Conservation (phyloP, 2,329 filamentous ascomycete genomes). For the Xylariaceae sp. region DNA sequence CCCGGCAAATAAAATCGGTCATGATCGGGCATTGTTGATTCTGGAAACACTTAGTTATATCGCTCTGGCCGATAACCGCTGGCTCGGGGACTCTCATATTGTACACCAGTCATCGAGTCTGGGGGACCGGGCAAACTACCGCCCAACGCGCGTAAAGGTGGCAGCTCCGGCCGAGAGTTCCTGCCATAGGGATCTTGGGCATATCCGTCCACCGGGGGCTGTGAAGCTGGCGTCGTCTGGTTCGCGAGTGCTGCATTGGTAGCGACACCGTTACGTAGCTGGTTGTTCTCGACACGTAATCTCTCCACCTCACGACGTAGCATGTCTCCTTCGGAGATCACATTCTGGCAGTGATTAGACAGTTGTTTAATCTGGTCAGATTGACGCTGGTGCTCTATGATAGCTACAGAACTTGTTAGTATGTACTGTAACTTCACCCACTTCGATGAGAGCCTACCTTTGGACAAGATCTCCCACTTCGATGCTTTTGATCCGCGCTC, state of each 20-base stretch:
- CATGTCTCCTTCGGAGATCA: conserved; percentile 42
- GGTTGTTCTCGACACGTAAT: conserved; percentile 44
- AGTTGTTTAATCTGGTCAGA: conserved; percentile 44
- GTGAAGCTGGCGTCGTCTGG: conserved; percentile 28
- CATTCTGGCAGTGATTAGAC: conserved; percentile 40
- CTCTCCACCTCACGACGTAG: conserved; percentile 46
- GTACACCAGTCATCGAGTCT: conserved; percentile 62
- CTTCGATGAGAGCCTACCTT: conserved; percentile 52
- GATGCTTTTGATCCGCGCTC: conserved; percentile 79
- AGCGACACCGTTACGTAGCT: conserved; percentile 36
- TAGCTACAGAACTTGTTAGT: conserved; percentile 41
- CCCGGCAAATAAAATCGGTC: conserved; percentile 16
- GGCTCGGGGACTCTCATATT: conserved; percentile 49
- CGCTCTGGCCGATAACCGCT: conserved; percentile 43
- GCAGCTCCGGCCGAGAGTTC: conserved; percentile 45
- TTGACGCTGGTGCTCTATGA: conserved; percentile 56
- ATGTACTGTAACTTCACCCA: background rate
- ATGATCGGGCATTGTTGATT: conserved; percentile 9
- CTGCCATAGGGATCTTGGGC: conserved; percentile 28
- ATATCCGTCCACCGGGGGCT: conserved; percentile 30
- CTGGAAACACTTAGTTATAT: conserved; percentile 15
- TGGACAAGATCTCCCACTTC: conserved; percentile 85
- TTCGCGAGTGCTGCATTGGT: conserved; percentile 22
- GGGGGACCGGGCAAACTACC: conserved; percentile 40
- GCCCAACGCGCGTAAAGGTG: conserved; percentile 51